A percentile compares a stretch with the other conserved stretches of the same genome.
Evolutionary conservation across 1,284 basidiomycete genomes (phyloP).

Genomic region (Macrocystidia cucumis): DNA sequence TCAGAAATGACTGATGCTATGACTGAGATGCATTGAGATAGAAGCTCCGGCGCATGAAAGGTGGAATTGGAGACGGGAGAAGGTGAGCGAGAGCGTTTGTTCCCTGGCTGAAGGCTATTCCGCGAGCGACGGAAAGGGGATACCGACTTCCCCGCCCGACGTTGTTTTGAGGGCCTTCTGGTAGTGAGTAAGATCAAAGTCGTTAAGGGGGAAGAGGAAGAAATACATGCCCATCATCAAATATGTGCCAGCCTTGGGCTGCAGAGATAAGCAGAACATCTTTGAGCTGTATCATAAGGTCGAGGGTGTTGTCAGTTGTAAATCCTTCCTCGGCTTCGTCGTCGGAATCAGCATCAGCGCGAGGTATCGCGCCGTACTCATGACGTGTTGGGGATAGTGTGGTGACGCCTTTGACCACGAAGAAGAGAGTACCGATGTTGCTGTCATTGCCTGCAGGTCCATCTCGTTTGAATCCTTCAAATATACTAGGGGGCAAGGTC

Average conservation of each 20-base stretch:
- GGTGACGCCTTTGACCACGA: conserved; percentile 37
- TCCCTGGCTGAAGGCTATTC: conserved; percentile 26
- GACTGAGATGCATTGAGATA: conserved; percentile 52
- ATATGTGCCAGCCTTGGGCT: conserved; percentile 50
- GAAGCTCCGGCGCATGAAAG: conserved; percentile 37
- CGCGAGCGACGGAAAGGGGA: conserved; percentile 41
- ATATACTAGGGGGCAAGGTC: conserved; percentile 40
- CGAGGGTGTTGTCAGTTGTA: conserved; percentile 53
- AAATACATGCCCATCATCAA: conserved; percentile 33
- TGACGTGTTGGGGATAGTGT: too few species aligned
- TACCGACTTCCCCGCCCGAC: conserved; percentile 15
- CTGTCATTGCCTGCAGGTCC: conserved; percentile 21
- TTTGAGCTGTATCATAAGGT: conserved; percentile 52
- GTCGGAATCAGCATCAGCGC: conserved; percentile 41
- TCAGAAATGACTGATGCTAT: conserved; percentile 56
- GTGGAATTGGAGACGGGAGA: conserved; percentile 27
- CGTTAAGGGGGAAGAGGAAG: neutral
- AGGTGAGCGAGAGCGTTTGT: conserved; percentile 40
- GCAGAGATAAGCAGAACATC: conserved; percentile 51
- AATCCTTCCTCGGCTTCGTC: conserved; percentile 34
- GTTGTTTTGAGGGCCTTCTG: conserved; percentile 4
- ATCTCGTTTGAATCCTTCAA: conserved; percentile 26
- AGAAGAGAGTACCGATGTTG: conserved; percentile 31
- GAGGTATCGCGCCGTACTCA: too few species aligned
- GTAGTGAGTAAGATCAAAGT: neutral